A percentile compares a stretch with the other conserved stretches of the same genome.
Conservation (phyloP, 176 grass and related monocot species). For the sorghum (Sorghum bicolor) region DNA sequence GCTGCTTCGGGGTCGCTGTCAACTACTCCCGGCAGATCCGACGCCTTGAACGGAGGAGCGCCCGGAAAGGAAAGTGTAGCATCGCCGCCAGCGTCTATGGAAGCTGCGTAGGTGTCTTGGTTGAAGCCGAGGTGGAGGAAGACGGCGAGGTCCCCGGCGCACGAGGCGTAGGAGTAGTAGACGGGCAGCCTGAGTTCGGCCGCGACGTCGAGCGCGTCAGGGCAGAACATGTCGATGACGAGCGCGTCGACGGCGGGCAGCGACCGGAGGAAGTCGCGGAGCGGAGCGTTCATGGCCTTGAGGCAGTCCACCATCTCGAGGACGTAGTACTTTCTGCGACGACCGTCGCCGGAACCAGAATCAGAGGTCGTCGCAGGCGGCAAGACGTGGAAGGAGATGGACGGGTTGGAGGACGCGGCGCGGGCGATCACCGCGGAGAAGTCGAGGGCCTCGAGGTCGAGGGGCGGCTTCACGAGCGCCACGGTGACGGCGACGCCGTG, state of each 20-base stretch:
- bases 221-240: slow-evolving; percentile 49
- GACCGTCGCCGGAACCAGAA: no score
- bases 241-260: slow-evolving; percentile 12
- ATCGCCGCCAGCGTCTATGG: not conserved
- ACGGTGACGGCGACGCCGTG: no score
- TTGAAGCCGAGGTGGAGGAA: slow-evolving; percentile 1
- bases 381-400: not conserved
- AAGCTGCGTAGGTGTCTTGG: no score
- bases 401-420: slow-evolving; percentile 28
- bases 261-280: slow-evolving; percentile 35
- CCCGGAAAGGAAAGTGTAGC: not conserved
- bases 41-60: slow-evolving; percentile 26
- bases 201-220: slow-evolving; percentile 28
- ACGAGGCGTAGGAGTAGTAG: slow-evolving; percentile 30
- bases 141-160: slow-evolving; percentile 18
- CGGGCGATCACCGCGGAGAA: slow-evolving; percentile 16
- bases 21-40: not conserved
- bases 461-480: no score
- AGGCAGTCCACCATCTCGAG: not conserved
- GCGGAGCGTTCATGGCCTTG: not conserved
- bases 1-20: not conserved
- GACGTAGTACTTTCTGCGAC: not conserved
- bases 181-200: slow-evolving; percentile 18
- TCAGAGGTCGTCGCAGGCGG: not conserved
- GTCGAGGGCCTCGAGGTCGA: not conserved